These are phyloP conservation scores for Paramecium primaurelia DNA, from an alignment of 73 alveolate species.

Conservation along the genomic window DNA sequence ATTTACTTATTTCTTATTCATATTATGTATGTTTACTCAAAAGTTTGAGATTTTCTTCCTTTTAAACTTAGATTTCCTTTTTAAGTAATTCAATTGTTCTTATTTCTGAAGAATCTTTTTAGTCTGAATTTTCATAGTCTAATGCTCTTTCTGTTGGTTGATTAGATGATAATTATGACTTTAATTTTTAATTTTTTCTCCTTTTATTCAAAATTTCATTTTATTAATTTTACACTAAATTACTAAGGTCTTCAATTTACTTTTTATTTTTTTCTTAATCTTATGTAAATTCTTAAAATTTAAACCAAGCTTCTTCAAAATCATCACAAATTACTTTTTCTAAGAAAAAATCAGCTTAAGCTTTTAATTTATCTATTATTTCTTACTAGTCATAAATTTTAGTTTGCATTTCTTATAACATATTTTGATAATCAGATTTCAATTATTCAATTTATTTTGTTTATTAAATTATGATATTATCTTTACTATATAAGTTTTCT, in stretches of 20 bases:
- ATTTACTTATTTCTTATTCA: neutral
- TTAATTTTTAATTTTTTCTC: neutral
- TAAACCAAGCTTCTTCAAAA: neutral
- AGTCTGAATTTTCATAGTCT: neutral
- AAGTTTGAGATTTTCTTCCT: neutral
- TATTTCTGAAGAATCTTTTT: neutral
- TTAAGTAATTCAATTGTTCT: neutral
- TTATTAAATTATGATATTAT: neutral
- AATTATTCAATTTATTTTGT: neutral
- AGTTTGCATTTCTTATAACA: neutral
- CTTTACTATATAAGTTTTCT: neutral
- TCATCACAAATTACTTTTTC: neutral
- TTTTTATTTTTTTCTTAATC: neutral
- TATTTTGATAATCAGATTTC: neutral
- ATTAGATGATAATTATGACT: neutral
- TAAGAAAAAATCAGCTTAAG: neutral
- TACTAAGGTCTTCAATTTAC: neutral
- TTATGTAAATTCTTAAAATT: neutral
- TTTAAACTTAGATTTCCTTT: neutral
- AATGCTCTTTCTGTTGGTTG: neutral
- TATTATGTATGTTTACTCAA: neutral
- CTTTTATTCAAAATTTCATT: neutral
- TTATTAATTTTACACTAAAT: neutral
- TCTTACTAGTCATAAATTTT: neutral
- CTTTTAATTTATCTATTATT: neutral